These are phyloP conservation scores for Boletus pseudopeckii DNA, from an alignment of 768 basidiomycete species.

Conservation along the genomic window DNA sequence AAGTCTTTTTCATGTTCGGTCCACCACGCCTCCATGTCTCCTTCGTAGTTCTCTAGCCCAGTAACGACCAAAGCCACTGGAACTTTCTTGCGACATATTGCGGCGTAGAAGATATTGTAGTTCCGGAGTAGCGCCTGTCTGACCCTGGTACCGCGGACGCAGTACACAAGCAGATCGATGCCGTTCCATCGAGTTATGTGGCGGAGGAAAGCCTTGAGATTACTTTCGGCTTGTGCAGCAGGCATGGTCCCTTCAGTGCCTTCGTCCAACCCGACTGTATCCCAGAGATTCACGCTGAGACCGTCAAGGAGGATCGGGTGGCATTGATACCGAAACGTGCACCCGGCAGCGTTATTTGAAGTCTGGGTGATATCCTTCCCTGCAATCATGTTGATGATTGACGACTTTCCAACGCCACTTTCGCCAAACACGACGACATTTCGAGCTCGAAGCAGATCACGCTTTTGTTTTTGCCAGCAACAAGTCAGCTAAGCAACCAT, in stretches of 20 bases:
- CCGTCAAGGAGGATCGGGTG: slow-evolving; percentile 24
- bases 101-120: slow-evolving; percentile 29
- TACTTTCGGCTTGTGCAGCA: slow-evolving; percentile 21
- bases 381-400: slow-evolving; percentile 39
- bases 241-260: slow-evolving; percentile 28
- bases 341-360: slow-evolving; percentile 32
- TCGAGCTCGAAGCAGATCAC: slow-evolving; percentile 3
- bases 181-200: slow-evolving; percentile 26
- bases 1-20: slow-evolving; percentile 31
- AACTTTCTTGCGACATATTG: slow-evolving; percentile 30
- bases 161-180: slow-evolving; percentile 33
- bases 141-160: slow-evolving; percentile 33
- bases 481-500: neutral
- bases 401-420: slow-evolving; percentile 40
- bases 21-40: slow-evolving; percentile 41
- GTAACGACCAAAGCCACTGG: slow-evolving; percentile 35
- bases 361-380: slow-evolving; percentile 24
- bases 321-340: slow-evolving; percentile 29
- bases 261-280: slow-evolving; percentile 34
- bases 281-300: slow-evolving; percentile 25
- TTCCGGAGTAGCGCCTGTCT: slow-evolving; percentile 27
- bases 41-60: slow-evolving; percentile 33
- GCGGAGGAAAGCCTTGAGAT: slow-evolving; percentile 33
- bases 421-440: slow-evolving; percentile 43
- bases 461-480: slow-evolving; percentile 7